Conservation (phyloP, 768 basidiomycete species). For the Lentinula edodes region DNA sequence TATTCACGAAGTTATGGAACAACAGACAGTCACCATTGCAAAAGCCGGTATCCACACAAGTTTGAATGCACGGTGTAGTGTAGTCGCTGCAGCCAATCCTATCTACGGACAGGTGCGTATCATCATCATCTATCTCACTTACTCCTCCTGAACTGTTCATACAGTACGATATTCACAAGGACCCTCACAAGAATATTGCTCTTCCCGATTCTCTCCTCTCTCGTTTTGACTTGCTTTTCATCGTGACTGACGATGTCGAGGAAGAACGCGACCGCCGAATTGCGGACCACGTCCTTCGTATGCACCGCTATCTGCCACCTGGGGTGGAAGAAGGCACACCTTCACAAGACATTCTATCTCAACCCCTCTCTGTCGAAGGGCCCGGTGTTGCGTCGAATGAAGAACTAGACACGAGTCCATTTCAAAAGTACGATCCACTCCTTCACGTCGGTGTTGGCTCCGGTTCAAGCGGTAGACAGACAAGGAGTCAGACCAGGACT, state of each 20-base stretch:
- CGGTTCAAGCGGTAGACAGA: constrained; percentile 40
- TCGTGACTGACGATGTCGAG: constrained; percentile 97
- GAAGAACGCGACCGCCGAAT: constrained; percentile 90
- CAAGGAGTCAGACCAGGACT: constrained; percentile 43
- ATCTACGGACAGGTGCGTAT: constrained; percentile 87
- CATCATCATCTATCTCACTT: background rate
- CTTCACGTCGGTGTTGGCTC: constrained; percentile 77
- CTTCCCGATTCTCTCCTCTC: constrained; percentile 96
- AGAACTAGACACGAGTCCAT: constrained; percentile 72
- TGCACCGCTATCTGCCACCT: constrained; percentile 95
- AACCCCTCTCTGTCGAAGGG: constrained; percentile 84
- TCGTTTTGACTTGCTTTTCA: constrained; percentile 97
- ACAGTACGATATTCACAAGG: constrained; percentile 98
- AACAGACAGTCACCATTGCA: constrained; percentile 98
- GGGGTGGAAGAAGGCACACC: constrained; percentile 97
- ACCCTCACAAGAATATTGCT: constrained; percentile 98
- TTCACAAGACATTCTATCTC: constrained; percentile 78
- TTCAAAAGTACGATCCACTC: constrained; percentile 95
- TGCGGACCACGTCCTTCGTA: constrained; percentile 94
- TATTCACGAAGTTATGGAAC: constrained; percentile 99
- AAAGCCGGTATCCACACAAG: constrained; percentile 99
- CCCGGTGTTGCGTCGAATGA: constrained; percentile 48
- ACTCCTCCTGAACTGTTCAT: constrained; percentile 9
- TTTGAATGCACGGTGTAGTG: constrained; percentile 95
- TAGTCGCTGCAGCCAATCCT: constrained; percentile 97